Conservation (phyloP, 1,139 yeast species). For the Lodderomyces beijingensis region DNA sequence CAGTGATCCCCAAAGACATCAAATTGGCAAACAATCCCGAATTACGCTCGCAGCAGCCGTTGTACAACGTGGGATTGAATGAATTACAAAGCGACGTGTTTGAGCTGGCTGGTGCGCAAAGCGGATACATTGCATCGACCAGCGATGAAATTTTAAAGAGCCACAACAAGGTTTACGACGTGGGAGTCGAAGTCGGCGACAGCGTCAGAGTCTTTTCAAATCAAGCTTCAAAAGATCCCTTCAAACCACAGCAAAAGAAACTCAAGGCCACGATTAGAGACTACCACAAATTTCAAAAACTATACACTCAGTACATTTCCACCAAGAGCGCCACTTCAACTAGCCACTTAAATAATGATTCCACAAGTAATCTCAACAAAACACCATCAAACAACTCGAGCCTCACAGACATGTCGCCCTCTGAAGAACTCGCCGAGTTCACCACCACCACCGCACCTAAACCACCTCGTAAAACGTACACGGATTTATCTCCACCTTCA, state of each 20-base stretch:
- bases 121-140: constrained; percentile 59
- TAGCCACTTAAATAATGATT: too few relatives aligned
- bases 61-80: constrained; percentile 63
- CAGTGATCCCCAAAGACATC: constrained; percentile 34
- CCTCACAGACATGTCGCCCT: constrained; percentile 1
- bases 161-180: constrained; percentile 52
- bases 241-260: constrained; percentile 1
- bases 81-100: constrained; percentile 35
- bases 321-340: too few relatives aligned
- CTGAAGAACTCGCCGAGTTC: constrained; percentile 1
- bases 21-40: constrained; percentile 10
- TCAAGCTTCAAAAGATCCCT: background rate
- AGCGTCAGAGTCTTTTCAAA: constrained; percentile 8
- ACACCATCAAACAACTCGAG: too few relatives aligned
- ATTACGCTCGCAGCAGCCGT: constrained; percentile 36
- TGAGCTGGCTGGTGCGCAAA: constrained; percentile 8
- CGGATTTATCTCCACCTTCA: constrained; percentile 3
- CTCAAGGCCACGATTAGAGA: constrained; percentile 34
- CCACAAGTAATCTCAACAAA: too few relatives aligned
- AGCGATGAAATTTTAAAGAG: constrained; percentile 68
- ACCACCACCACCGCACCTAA: too few relatives aligned
- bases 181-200: constrained; percentile 28
- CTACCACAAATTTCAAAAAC: constrained; percentile 32
- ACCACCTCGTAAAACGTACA: constrained; percentile 1
- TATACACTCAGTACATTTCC: constrained; percentile 24